These are phyloP conservation scores for Cyathus striatus DNA, from an alignment of 768 basidiomycete genomes.

Conservation along the genomic window DNA sequence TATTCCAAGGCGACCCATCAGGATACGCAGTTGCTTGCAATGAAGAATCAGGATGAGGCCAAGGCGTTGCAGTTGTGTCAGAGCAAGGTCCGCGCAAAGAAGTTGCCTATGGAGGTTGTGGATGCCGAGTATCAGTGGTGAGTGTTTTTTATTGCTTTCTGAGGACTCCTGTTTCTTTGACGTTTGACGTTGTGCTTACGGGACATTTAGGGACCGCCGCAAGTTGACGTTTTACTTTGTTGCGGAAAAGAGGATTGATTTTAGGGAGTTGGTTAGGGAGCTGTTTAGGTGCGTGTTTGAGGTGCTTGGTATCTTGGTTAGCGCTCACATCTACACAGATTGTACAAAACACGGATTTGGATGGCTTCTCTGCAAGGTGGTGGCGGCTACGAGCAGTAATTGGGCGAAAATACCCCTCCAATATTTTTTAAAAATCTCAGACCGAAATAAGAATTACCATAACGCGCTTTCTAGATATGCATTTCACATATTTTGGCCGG, in stretches of 20 bases:
- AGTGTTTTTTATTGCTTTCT: conserved; percentile 23
- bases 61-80: conserved; percentile 91
- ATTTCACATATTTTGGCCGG: neutral
- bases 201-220: conserved; percentile 96
- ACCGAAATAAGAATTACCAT: neutral
- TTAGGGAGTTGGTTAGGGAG: conserved; percentile 93
- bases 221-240: conserved; percentile 98
- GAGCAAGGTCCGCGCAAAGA: conserved; percentile 89
- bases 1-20: conserved; percentile 81
- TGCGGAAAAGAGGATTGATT: conserved; percentile 93
- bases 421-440: neutral
- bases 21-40: conserved; percentile 78
- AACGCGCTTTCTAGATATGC: neutral
- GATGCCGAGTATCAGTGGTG: conserved; percentile 99
- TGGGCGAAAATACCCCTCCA: neutral
- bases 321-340: conserved; percentile 28
- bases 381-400: conserved; percentile 22
- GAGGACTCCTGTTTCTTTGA: neutral
- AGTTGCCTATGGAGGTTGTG: conserved; percentile 96
- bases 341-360: conserved; percentile 89
- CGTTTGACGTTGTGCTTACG: conserved; percentile 91
- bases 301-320: too few species aligned
- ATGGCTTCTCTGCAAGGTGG: conserved; percentile 68
- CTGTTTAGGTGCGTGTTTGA: conserved; percentile 71
- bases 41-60: conserved; percentile 86